Percentiles rank a stretch among this genome's conserved stretches.
phyloP scores from a whole-genome alignment of 257 asterid species.

The Lavandula angustifolia region DNA sequence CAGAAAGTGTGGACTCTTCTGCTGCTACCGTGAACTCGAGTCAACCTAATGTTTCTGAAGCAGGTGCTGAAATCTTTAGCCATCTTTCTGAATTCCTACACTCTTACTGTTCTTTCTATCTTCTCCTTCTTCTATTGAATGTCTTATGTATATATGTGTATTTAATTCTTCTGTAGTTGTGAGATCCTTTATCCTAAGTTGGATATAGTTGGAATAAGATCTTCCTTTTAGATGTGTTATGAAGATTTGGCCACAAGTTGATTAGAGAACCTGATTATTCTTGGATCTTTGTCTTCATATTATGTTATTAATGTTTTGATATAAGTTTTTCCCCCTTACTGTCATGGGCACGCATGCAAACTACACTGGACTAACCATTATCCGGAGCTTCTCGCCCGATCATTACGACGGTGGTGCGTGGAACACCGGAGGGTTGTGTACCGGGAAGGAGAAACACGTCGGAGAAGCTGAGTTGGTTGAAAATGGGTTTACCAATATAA shows the following conservation, averaged over 20 bases:
- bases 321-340: constrained; percentile 39
- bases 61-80: constrained; percentile 45
- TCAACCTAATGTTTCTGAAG: constrained; percentile 38
- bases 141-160: no score
- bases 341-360: constrained; percentile 72
- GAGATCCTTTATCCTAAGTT: constrained; percentile 1
- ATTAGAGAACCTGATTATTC: not conserved
- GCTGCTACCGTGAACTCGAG: constrained; percentile 35
- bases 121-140: not conserved
- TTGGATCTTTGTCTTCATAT: not conserved
- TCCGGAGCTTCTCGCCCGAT: constrained; percentile 86
- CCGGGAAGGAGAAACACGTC: constrained; percentile 71
- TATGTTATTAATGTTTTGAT: not conserved
- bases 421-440: constrained; percentile 97
- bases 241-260: not conserved
- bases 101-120: not conserved
- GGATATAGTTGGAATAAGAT: not conserved
- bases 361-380: constrained; percentile 80
- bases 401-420: constrained; percentile 94
- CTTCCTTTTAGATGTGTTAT: not conserved
- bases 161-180: no score
- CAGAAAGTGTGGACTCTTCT: constrained; percentile 40
- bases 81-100: no score
- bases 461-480: constrained; percentile 56
- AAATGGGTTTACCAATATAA: constrained; percentile 68